A percentile compares a stretch with the other conserved stretches of the same genome.
Conservation (phyloP, 2,329 filamentous ascomycete species). For the Malbranchea zuffiana region DNA sequence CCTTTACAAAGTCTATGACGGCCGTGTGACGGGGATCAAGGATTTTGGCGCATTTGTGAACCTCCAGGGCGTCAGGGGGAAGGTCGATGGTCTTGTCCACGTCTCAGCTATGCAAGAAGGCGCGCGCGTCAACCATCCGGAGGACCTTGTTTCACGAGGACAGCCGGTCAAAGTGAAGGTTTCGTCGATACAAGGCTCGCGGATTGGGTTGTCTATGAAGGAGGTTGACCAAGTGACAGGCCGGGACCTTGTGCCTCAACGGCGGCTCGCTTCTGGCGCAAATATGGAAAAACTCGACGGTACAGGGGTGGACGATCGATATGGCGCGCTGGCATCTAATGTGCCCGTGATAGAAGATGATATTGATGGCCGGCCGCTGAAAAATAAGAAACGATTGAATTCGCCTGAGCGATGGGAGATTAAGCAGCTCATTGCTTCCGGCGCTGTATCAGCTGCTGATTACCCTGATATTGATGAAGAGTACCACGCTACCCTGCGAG, state of each 20-base stretch:
- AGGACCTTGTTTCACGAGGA: constrained; percentile 68
- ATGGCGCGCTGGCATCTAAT: constrained; percentile 41
- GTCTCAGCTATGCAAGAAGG: constrained; percentile 79
- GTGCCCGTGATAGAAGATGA: constrained; percentile 56
- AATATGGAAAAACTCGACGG: constrained; percentile 76
- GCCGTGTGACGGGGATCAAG: constrained; percentile 81
- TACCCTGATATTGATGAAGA: constrained; percentile 93
- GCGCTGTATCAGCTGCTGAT: constrained; percentile 81
- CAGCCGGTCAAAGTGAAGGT: constrained; percentile 91
- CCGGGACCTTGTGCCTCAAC: constrained; percentile 67
- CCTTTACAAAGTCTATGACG: constrained; percentile 79
- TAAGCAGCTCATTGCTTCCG: constrained; percentile 87
- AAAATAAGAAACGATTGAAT: constrained; percentile 81
- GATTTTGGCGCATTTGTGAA: constrained; percentile 96
- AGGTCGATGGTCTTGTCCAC: constrained; percentile 86
- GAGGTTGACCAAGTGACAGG: constrained; percentile 88
- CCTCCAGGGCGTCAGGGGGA: constrained; percentile 72
- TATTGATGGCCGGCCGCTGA: constrained; percentile 43
- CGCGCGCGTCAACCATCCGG: constrained; percentile 80
- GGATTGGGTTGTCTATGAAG: constrained; percentile 90
- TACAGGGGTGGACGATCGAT: constrained; percentile 42
- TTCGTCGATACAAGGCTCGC: constrained; percentile 66
- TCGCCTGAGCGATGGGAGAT: constrained; percentile 98
- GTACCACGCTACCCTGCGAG: constrained; percentile 75
- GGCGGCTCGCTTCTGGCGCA: constrained; percentile 72